These are phyloP conservation scores for Apiotrichum gracile DNA, from an alignment of 1,284 basidiomycete species.

Conservation along the genomic window DNA sequence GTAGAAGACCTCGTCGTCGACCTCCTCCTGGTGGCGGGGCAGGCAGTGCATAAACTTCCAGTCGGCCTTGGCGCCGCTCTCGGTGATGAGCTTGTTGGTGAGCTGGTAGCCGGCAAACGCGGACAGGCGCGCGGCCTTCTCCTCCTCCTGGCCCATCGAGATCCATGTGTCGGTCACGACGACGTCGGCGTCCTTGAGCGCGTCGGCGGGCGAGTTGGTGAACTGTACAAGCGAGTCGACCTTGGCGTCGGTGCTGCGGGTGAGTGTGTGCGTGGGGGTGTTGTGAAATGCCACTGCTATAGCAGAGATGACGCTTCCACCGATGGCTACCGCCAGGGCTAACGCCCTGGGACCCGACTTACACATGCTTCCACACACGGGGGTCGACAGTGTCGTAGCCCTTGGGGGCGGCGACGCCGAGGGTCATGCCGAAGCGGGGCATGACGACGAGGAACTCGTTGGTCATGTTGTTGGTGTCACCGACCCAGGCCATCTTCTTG, in stretches of 20 bases:
- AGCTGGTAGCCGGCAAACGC: constrained; percentile 94
- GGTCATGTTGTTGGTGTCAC: constrained; percentile 92
- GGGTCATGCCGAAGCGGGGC: constrained; percentile 80
- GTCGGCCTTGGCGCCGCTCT: constrained; percentile 73
- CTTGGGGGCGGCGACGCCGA: constrained; percentile 75
- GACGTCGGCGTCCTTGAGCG: constrained; percentile 82
- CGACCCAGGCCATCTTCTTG: constrained; percentile 86
- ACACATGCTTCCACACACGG: constrained; percentile 71
- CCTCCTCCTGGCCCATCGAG: constrained; percentile 96
- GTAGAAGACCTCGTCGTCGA: constrained; percentile 78
- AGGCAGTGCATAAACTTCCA: constrained; percentile 98
- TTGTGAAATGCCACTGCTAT: no score
- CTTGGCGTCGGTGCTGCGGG: constrained; percentile 39
- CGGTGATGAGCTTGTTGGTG: constrained; percentile 72
- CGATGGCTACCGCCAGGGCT: no score
- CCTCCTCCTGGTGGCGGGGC: constrained; percentile 87
- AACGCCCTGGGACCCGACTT: no score
- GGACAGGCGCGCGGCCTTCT: constrained; percentile 78
- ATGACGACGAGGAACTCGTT: constrained; percentile 96
- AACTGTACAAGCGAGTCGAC: constrained; percentile 34
- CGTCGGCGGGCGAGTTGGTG: constrained; percentile 62
- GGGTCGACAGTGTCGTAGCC: constrained; percentile 61
- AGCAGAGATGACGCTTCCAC: no score
- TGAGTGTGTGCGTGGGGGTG: not conserved
- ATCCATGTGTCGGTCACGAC: constrained; percentile 98